Evolutionary conservation across 2,329 filamentous ascomycete species (phyloP), one percentile per base, ranked within the genome.

Genomic region (Scedosporium minutisporum): DNA sequence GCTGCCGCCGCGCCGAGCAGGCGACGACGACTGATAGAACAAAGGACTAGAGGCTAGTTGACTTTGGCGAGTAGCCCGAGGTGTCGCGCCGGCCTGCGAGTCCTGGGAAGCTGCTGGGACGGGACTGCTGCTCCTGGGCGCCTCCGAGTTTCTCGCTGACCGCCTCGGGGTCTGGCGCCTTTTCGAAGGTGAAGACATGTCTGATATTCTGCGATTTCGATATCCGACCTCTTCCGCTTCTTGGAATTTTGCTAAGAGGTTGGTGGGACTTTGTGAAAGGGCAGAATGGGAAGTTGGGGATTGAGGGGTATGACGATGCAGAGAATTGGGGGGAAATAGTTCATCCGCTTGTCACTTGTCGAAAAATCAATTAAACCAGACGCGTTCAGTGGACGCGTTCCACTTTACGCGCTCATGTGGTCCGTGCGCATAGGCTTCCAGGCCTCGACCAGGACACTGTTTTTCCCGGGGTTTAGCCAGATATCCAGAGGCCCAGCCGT

Each of bases 21-120:
- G 75, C 6, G 80, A 78, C 9, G 79, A 77, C 2, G 80, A 85
- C 60, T 55, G 85, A 74, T 87, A 96, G 74, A 90, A 90, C 66
- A 96, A 80, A 48, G 93, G 93, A 64, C 92, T 96, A 3, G 91
- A 95, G 4, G 85, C 84, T 65, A 87, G 78, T 67, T 81, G 78
- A 23, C 80, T 79, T 23, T 75, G 68, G 41, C 77, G 76, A 60
- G 73, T 75, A 62, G 74, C 74, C 60, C 79, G 78, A 65, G 82
- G 81, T 60, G 80, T 82, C 53, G 71, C 72, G 23, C 62, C 66
- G 44, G 69, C 67, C 63, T 73, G 68, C 16, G 73, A 69, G 61
- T 72, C 62, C 55, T 64, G 59, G 55, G 59, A 51, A 33, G 60
- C 12, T 41, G 62, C 68, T 67, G 66, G 70, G 63, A 72, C 71